Evolutionary conservation across 164 flowering plant genomes (phyloP).

Genomic region (Kalanchoe fedtschenkoi): DNA sequence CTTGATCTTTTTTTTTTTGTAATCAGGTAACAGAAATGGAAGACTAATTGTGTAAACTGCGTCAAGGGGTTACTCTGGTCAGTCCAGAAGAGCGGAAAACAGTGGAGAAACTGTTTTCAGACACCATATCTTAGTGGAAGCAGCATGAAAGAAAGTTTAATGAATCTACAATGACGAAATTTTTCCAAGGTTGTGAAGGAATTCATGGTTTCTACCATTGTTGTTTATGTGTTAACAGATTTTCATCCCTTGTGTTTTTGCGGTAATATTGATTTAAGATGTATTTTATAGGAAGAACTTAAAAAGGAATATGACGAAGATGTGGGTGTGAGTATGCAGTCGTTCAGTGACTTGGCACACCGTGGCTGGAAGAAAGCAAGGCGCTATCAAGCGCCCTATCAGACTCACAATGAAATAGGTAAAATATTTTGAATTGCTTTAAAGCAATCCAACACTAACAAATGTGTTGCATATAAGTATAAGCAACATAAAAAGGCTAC

Average conservation of each 20-base stretch:
- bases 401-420: neutral
- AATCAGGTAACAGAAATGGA: constrained; percentile 49
- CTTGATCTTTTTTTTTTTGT: neutral
- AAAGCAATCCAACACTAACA: too few species aligned
- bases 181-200: constrained; percentile 74
- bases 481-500: too few species aligned
- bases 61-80: constrained; percentile 57
- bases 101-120: constrained; percentile 25
- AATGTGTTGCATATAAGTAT: too few species aligned
- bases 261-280: neutral
- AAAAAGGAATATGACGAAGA: constrained; percentile 89
- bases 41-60: constrained; percentile 33
- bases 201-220: constrained; percentile 53
- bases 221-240: neutral
- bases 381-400: constrained; percentile 14
- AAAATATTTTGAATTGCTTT: too few species aligned
- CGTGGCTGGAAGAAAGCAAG: constrained; percentile 44
- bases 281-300: constrained; percentile 64
- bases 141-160: constrained; percentile 79
- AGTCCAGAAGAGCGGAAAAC: constrained; percentile 46
- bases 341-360: constrained; percentile 37
- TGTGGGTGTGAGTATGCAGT: constrained; percentile 65
- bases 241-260: neutral
- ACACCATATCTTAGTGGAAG: constrained; percentile 70
- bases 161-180: constrained; percentile 70